Conservation (phyloP, 257 asterid species). For the Petunia axillaris region DNA sequence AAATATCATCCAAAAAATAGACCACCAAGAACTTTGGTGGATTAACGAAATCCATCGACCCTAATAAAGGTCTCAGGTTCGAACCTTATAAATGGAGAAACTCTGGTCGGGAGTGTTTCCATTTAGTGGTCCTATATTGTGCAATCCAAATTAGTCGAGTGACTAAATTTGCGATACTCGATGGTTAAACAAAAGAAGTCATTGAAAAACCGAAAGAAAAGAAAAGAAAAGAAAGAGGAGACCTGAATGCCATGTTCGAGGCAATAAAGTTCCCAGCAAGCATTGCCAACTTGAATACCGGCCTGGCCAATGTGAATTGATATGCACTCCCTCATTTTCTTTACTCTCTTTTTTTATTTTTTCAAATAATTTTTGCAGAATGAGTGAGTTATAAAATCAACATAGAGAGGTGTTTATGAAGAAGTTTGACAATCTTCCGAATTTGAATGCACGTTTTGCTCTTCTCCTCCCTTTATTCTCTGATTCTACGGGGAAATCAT, state of each 20-base stretch:
- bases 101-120: too few species aligned
- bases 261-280: slow-evolving; percentile 34
- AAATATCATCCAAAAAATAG: neutral
- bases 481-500: slow-evolving; percentile 21
- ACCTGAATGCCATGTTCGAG: slow-evolving; percentile 33
- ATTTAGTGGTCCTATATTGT: too few species aligned
- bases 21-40: too few species aligned
- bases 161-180: too few species aligned
- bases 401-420: neutral
- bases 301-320: slow-evolving; percentile 31
- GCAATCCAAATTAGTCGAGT: too few species aligned
- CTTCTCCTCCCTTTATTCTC: slow-evolving; percentile 8
- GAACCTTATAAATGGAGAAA: too few species aligned
- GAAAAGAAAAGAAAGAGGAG: neutral
- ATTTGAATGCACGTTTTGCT: slow-evolving; percentile 13
- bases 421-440: neutral
- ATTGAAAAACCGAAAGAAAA: neutral
- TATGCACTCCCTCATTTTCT: slow-evolving; percentile 30
- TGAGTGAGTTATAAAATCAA: slow-evolving; percentile 2
- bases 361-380: neutral
- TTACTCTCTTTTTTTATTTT: too few species aligned
- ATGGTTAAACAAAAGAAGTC: too few species aligned
- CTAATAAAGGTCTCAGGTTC: too few species aligned
- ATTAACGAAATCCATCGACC: too few species aligned
- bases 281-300: slow-evolving; percentile 28